Percentiles rank a stretch among this genome's conserved stretches.
phyloP scores from a whole-genome alignment of 345 rosid species.

The Diplotaxis tenuifolia region DNA sequence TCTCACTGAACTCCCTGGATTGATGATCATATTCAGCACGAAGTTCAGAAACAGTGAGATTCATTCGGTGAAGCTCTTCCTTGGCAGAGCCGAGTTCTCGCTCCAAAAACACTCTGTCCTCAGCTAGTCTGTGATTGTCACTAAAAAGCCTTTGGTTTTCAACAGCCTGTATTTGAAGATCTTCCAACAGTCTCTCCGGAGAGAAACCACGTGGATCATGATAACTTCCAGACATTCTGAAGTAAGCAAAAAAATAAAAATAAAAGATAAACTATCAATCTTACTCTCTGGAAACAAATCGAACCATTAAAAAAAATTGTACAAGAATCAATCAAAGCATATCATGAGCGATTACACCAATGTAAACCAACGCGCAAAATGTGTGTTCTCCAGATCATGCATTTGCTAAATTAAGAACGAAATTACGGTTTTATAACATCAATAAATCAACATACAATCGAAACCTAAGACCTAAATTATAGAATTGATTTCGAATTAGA shows the following conservation, averaged over 20 bases:
- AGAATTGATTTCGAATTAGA: not conserved
- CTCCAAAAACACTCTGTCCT: slow-evolving; percentile 64
- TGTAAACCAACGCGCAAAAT: no score
- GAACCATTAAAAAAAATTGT: not conserved
- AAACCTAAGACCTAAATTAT: not conserved
- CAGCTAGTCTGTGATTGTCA: slow-evolving; percentile 35
- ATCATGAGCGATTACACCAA: not conserved
- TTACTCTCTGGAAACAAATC: no score
- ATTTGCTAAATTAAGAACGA: not conserved
- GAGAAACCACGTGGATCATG: slow-evolving; percentile 62
- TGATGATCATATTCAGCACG: not conserved
- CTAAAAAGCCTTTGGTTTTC: slow-evolving; percentile 71
- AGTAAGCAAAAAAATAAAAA: not conserved
- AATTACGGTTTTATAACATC: not conserved
- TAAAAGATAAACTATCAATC: not conserved
- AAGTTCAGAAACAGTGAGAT: not conserved
- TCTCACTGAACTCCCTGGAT: slow-evolving; percentile 49
- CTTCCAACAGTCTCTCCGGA: slow-evolving; percentile 80
- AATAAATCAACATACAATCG: no score
- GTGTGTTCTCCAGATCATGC: not conserved
- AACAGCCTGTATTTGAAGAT: slow-evolving; percentile 73
- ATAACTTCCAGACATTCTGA: slow-evolving; percentile 64
- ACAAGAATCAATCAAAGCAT: not conserved
- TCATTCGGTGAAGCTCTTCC: slow-evolving; percentile 72
- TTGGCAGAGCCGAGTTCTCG: slow-evolving; percentile 75